phyloP scores from a whole-genome alignment of 805 yeast species.

The Ogataea nakhonphanomensis region DNA sequence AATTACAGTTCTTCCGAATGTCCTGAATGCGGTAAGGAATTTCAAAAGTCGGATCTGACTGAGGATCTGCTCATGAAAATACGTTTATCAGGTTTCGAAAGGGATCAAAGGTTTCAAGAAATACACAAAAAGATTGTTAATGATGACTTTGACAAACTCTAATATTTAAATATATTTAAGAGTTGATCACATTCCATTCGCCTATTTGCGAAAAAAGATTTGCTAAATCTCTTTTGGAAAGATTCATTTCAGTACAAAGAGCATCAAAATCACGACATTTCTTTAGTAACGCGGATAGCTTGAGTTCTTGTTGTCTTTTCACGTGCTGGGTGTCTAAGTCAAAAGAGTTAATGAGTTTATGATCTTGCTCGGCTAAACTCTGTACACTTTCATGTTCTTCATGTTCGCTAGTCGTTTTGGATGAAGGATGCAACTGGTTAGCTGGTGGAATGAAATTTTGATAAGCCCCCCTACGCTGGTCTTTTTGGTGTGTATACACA shows the following conservation, averaged over 20 bases:
- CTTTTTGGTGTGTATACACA: constrained; percentile 8
- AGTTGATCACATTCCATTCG: constrained; percentile 45
- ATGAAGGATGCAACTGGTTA: too few species aligned
- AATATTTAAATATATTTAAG: constrained; percentile 9
- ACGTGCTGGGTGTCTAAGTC: constrained; percentile 21
- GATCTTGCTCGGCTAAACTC: constrained; percentile 20
- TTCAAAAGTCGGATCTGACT: constrained; percentile 37
- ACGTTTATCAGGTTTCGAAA: constrained; percentile 42
- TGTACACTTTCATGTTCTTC: constrained; percentile 9
- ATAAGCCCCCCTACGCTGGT: constrained; percentile 11
- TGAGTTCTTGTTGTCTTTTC: constrained; percentile 31
- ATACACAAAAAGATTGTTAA: constrained; percentile 15
- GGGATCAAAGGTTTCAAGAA: constrained; percentile 21
- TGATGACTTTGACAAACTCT: constrained; percentile 20
- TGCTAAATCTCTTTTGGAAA: constrained; percentile 55
- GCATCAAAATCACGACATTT: constrained; percentile 57
- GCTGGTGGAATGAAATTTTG: constrained; percentile 6
- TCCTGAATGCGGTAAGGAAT: constrained; percentile 50
- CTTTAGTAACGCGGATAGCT: constrained; percentile 43
- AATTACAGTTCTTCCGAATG: constrained; percentile 41
- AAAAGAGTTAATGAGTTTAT: constrained; percentile 21
- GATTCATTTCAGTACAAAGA: constrained; percentile 66
- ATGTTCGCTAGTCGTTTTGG: constrained; percentile 5
- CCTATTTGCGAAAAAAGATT: constrained; percentile 41
- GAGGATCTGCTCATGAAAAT: constrained; percentile 54